Conservation (phyloP, 177 flowering plant genomes). For the Vitis hybrid region DNA sequence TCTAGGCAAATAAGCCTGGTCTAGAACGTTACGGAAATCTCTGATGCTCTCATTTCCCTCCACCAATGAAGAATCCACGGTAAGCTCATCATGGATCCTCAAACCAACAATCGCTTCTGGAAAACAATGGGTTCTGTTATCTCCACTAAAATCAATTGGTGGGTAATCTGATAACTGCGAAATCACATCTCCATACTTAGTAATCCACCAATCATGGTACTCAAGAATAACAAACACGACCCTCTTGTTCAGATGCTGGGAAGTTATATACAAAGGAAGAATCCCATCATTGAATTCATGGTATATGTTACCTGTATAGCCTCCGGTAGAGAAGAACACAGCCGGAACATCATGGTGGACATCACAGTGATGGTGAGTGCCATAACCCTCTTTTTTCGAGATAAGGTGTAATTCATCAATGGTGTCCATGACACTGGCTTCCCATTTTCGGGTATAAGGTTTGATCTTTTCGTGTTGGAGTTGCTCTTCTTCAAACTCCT, state of each 20-base stretch:
- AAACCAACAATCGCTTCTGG: constrained; percentile 76
- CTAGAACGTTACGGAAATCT: constrained; percentile 70
- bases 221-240: constrained; percentile 84
- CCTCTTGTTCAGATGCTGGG: constrained; percentile 66
- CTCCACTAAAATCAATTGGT: constrained; percentile 55
- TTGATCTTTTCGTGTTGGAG: constrained; percentile 56
- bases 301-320: constrained; percentile 84
- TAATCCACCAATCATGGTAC: constrained; percentile 81
- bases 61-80: constrained; percentile 55
- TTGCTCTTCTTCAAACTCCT: constrained; percentile 22
- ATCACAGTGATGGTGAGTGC: constrained; percentile 43
- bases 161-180: constrained; percentile 69
- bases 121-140: constrained; percentile 75
- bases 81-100: constrained; percentile 76
- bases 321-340: constrained; percentile 83
- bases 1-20: constrained; percentile 69
- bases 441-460: constrained; percentile 84
- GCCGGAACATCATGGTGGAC: constrained; percentile 76
- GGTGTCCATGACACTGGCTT: constrained; percentile 56
- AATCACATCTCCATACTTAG: constrained; percentile 67
- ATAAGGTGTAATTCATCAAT: constrained; percentile 59
- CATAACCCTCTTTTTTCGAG: constrained; percentile 16
- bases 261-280: constrained; percentile 77
- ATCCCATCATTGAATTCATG: constrained; percentile 92
- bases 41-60: constrained; percentile 45